Evolutionary conservation across 805 yeast genomes (phyloP).

Genomic region (Pichia pseudocactophila): DNA sequence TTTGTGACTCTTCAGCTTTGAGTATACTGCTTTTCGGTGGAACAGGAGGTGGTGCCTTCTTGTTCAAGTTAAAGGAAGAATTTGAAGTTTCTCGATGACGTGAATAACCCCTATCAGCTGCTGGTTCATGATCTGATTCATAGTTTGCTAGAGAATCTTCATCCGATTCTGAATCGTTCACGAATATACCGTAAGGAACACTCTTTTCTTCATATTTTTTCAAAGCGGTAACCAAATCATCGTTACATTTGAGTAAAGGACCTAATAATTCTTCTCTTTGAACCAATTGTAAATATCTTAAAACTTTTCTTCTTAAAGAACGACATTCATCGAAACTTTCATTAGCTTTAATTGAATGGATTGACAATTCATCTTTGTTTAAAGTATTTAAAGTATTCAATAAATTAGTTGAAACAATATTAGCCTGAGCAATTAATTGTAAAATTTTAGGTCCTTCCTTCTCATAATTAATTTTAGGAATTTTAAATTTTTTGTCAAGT

Average conservation of each 20-base stretch:
- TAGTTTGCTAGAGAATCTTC: constrained; percentile 33
- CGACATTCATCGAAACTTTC: constrained; percentile 67
- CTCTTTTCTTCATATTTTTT: constrained; percentile 56
- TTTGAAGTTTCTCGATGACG: neutral
- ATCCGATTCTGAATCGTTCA: constrained; percentile 30
- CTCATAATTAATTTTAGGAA: constrained; percentile 59
- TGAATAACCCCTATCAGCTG: neutral
- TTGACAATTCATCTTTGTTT: constrained; percentile 43
- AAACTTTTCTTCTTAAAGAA: constrained; percentile 62
- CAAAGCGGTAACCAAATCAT: constrained; percentile 71
- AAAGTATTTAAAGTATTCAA: constrained; percentile 44
- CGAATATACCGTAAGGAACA: constrained; percentile 25
- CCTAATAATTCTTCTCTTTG: constrained; percentile 84
- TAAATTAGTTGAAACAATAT: constrained; percentile 64
- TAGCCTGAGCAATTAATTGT: constrained; percentile 61
- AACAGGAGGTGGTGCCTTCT: constrained; percentile 22
- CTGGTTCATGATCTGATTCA: constrained; percentile 22
- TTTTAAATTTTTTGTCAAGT: constrained; percentile 42
- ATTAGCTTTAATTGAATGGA: constrained; percentile 55
- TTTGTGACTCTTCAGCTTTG: constrained; percentile 6
- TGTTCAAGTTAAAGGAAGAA: neutral
- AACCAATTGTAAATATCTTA: constrained; percentile 75
- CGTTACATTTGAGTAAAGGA: constrained; percentile 82
- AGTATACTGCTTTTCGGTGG: constrained; percentile 20
- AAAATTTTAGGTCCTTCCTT: constrained; percentile 69